Conservation (phyloP, 768 basidiomycete species). For the Kondoa malvinella region DNA sequence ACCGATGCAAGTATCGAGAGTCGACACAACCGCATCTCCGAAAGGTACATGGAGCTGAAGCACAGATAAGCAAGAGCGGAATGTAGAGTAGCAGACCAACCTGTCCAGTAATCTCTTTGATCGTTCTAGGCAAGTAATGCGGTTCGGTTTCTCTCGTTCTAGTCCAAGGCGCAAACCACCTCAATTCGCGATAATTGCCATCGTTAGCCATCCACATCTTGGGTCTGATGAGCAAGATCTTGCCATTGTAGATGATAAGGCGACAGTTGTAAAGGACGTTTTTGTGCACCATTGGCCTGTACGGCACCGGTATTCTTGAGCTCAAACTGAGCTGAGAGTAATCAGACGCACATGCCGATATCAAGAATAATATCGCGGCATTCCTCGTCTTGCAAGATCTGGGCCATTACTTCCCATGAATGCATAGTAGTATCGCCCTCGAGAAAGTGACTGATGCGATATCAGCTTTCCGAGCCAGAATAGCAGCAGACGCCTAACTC, state of each 20-base stretch:
- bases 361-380: slow-evolving; percentile 81
- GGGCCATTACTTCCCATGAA: slow-evolving; percentile 94
- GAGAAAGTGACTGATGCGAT: slow-evolving; percentile 49
- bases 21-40: slow-evolving; percentile 86
- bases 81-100: slow-evolving; percentile 34
- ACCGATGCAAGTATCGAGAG: slow-evolving; percentile 85
- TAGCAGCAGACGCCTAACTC: slow-evolving; percentile 35
- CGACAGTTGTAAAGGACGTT: slow-evolving; percentile 97
- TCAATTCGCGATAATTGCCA: slow-evolving; percentile 76
- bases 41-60: slow-evolving; percentile 71
- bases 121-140: slow-evolving; percentile 74
- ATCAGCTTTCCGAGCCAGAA: background rate
- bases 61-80: background rate
- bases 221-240: slow-evolving; percentile 84
- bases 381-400: slow-evolving; percentile 63
- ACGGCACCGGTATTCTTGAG: background rate
- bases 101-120: slow-evolving; percentile 75
- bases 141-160: slow-evolving; percentile 81
- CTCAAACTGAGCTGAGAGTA: background rate
- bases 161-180: slow-evolving; percentile 88
- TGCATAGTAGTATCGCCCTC: slow-evolving; percentile 94
- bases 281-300: slow-evolving; percentile 91
- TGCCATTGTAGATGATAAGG: slow-evolving; percentile 63
- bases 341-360: slow-evolving; percentile 64
- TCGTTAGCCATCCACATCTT: slow-evolving; percentile 99